These are phyloP conservation scores for Colletotrichum sansevieriae DNA, from an alignment of 2,329 filamentous ascomycete species.

Conservation along the genomic window DNA sequence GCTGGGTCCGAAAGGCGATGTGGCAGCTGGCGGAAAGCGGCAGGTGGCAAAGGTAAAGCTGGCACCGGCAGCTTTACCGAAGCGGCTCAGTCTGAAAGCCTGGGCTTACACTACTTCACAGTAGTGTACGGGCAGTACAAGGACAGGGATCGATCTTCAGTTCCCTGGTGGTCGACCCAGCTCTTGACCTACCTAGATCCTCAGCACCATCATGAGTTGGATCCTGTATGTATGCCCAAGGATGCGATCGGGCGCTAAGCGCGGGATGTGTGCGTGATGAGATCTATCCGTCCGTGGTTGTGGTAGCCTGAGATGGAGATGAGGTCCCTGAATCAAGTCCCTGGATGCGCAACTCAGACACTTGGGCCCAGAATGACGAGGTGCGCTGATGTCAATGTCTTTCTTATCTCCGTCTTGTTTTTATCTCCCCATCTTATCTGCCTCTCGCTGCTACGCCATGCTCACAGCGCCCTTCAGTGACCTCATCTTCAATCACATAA, in stretches of 20 bases:
- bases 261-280: constrained; percentile 15
- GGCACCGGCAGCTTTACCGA: constrained; percentile 14
- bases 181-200: not conserved
- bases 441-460: not conserved
- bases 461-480: not conserved
- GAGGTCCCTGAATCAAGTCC: constrained; percentile 8
- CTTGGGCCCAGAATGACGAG: not conserved
- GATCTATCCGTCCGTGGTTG: not conserved
- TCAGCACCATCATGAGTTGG: constrained; percentile 1
- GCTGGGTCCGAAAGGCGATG: constrained; percentile 3
- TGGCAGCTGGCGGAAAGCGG: constrained; percentile 19
- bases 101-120: constrained; percentile 8
- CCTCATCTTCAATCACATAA: not conserved
- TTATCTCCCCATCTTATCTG: not conserved
- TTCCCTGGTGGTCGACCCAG: too few relatives aligned
- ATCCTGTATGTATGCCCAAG: constrained; percentile 28
- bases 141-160: not conserved
- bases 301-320: not conserved
- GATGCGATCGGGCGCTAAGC: constrained; percentile 25
- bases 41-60: constrained; percentile 15
- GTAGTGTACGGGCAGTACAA: not conserved
- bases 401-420: not conserved
- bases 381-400: not conserved
- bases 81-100: not conserved
- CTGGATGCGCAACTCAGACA: not conserved